Conservation (phyloP, 169 alveolate genomes). For the Plasmodium knowlesi region DNA sequence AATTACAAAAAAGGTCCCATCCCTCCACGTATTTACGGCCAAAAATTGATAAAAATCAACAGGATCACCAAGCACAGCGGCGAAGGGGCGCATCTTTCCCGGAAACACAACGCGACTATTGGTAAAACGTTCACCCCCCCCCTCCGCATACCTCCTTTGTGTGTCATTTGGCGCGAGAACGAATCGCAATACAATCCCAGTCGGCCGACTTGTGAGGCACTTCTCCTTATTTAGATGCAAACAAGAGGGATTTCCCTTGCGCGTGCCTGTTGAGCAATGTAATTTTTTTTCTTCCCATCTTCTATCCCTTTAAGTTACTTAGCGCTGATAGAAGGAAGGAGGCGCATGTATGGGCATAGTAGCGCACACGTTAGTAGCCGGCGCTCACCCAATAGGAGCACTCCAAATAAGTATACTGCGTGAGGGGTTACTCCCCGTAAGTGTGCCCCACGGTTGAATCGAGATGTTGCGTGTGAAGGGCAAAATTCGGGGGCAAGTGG, state of each 20-base stretch:
- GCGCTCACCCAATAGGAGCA: background rate
- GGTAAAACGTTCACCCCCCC: background rate
- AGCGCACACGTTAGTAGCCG: too few species aligned
- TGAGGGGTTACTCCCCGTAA: background rate
- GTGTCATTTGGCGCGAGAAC: background rate
- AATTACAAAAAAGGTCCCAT: background rate
- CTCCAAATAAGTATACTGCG: background rate
- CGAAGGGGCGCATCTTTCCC: background rate
- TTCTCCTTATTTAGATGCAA: background rate
- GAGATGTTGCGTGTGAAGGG: conserved; percentile 10
- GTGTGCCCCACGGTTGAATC: background rate
- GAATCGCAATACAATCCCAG: background rate
- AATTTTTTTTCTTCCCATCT: background rate
- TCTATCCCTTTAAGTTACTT: background rate
- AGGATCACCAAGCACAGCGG: background rate
- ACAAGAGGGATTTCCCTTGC: background rate
- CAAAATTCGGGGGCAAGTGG: background rate
- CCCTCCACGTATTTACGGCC: background rate
- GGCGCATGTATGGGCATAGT: background rate
- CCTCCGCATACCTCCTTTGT: background rate
- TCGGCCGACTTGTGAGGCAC: background rate
- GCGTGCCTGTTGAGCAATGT: background rate
- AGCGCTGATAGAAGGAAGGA: background rate
- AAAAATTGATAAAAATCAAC: background rate
- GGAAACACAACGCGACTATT: background rate